These are phyloP conservation scores for Yamadazyma ubonensis DNA, from an alignment of 805 yeast species.

Conservation along the genomic window DNA sequence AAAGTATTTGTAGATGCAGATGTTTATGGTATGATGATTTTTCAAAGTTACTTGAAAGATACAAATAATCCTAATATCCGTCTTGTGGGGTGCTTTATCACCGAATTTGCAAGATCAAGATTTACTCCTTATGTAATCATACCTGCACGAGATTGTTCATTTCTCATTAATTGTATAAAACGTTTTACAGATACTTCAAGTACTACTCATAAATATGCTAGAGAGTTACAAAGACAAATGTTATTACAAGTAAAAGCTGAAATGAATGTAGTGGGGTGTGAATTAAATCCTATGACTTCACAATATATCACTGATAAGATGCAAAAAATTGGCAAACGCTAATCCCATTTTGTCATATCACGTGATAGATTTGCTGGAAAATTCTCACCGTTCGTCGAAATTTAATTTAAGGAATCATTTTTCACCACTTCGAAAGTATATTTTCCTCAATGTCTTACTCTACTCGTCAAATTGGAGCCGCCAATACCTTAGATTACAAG, in stretches of 20 bases:
- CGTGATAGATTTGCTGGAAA: slow-evolving; percentile 3
- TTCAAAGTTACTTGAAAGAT: slow-evolving; percentile 30
- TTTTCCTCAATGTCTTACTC: slow-evolving; percentile 63
- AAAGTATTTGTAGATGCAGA: slow-evolving; percentile 61
- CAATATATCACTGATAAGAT: slow-evolving; percentile 1
- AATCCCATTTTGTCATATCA: slow-evolving; percentile 8
- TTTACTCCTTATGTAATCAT: slow-evolving; percentile 25
- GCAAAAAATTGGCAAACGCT: not conserved
- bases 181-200: not conserved
- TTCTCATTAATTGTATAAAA: slow-evolving; percentile 19
- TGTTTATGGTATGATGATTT: slow-evolving; percentile 59
- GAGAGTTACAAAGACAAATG: slow-evolving; percentile 56
- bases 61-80: not conserved
- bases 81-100: slow-evolving; percentile 41
- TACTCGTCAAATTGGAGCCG: slow-evolving; percentile 92
- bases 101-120: slow-evolving; percentile 30
- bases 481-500: slow-evolving; percentile 91
- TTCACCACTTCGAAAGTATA: not conserved
- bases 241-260: slow-evolving; percentile 55
- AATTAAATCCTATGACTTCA: slow-evolving; percentile 1
- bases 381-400: slow-evolving; percentile 1
- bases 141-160: slow-evolving; percentile 19
- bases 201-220: slow-evolving; percentile 21
- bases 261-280: slow-evolving; percentile 39
- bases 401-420: slow-evolving; percentile 1